Evolutionary conservation across 2,329 filamentous ascomycete species (phyloP), one percentile per base, ranked within the genome.

Genomic region (Exophiala calicioides): DNA sequence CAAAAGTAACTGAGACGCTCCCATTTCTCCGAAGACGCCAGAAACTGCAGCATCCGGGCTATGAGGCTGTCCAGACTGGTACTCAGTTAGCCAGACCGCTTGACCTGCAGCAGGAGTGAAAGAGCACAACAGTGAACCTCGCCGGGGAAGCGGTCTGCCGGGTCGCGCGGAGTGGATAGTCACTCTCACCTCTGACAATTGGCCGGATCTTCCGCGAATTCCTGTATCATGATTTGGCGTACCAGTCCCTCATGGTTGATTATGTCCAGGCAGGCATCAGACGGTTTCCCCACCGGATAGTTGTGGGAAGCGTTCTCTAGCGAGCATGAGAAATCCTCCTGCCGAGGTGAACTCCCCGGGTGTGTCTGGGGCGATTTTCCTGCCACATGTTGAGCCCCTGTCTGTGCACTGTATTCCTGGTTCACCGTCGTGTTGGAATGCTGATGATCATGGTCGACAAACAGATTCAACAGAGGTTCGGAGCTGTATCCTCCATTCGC

Each of bases 1-100:
- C 32, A 34, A 19, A 34, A 34, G 15, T 12, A 12, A 5, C 32
- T 18, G 5, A 18, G 32, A 34, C 32, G 32, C 32, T 34, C 32
- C 32, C 32, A 34, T 34, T 34, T 34, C 32, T 34, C 32, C 2
- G 32, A 34, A 16, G 32, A 34, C 3, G 15, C 15, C 3, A 34
- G 32, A 19, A 19, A 34, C 13, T 34, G 32, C 8, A 34, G 32
- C 32, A 34, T 34, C 5, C 32, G 18, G 4, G 32, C 32, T 34
- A 34, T 19, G 9, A 34, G 32, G 32, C 32, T 34, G 32, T 34
- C 32, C 16, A 34, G 32, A 34, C 32, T 34, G 32, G 7, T 34
- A n/a, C 9, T 12, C 13, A 9, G 32, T 34, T 19, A 34, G 32
- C 32, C 32, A 34, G 32, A 19, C n/a, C n/a, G n/a, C n/a, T n/a